Conservation (phyloP, 805 yeast species). For the Sugiyamaella marilandica region DNA sequence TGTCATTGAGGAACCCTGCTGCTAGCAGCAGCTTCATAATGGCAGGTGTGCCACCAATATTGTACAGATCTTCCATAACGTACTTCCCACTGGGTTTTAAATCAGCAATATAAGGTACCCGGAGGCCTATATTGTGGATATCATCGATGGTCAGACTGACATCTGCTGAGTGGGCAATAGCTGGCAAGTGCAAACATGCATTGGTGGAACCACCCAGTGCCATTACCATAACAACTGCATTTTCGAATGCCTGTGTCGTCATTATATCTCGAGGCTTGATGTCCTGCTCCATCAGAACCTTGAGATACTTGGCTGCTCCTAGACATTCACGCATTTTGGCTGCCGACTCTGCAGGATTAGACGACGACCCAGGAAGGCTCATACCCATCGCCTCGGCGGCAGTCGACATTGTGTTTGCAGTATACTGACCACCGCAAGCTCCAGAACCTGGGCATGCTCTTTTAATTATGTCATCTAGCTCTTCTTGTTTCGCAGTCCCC, state of each 20-base stretch:
- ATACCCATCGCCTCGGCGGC: constrained; percentile 95
- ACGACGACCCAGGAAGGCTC: constrained; percentile 86
- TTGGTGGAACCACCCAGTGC: constrained; percentile 98
- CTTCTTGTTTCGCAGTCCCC: constrained; percentile 61
- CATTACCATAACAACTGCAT: constrained; percentile 86
- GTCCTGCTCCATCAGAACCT: constrained; percentile 65
- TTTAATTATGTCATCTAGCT: constrained; percentile 74
- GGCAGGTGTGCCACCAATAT: constrained; percentile 91
- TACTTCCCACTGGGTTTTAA: constrained; percentile 96
- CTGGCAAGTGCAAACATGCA: constrained; percentile 87
- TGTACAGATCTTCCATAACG: constrained; percentile 89
- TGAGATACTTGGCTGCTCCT: constrained; percentile 74
- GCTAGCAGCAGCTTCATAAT: constrained; percentile 80
- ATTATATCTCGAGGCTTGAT: constrained; percentile 84
- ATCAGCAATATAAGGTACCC: constrained; percentile 88
- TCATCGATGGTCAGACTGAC: constrained; percentile 84
- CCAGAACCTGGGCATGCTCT: constrained; percentile 97
- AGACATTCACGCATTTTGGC: constrained; percentile 78
- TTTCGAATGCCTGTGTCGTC: constrained; percentile 84
- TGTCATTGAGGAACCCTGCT: constrained; percentile 73
- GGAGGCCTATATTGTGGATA: constrained; percentile 86
- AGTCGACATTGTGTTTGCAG: constrained; percentile 97
- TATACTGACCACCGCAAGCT: constrained; percentile 99
- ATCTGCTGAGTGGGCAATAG: constrained; percentile 84
- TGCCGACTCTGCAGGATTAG: constrained; percentile 77